These are phyloP conservation scores for Thelonectria olida DNA, from an alignment of 2,329 filamentous ascomycete genomes.

Conservation along the genomic window DNA sequence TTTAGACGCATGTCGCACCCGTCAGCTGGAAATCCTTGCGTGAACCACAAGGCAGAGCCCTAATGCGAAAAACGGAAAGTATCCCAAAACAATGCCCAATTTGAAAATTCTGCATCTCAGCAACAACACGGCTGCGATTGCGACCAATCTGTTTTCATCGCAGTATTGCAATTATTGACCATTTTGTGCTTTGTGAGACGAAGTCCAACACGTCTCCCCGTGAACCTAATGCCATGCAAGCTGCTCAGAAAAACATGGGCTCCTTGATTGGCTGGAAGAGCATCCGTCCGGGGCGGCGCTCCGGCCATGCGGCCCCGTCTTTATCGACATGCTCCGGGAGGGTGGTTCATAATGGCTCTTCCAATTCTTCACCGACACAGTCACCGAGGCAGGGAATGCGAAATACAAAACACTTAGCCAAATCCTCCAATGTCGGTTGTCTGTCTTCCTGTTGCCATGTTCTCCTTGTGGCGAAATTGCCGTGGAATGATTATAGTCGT, in stretches of 20 bases:
- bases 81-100: not conserved
- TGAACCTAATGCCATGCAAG: not conserved
- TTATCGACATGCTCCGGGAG: not conserved
- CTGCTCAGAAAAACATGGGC: not conserved
- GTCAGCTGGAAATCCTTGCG: not conserved
- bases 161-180: not conserved
- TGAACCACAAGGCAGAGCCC: not conserved
- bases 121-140: not conserved
- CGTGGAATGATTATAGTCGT: not conserved
- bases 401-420: not conserved
- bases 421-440: not conserved
- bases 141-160: not conserved
- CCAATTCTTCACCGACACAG: constrained; percentile 17
- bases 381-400: no score
- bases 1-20: not conserved
- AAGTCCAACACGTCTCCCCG: not conserved
- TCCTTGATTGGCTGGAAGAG: not conserved
- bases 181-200: no score
- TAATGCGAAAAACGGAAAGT: not conserved
- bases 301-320: not conserved
- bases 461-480: not conserved
- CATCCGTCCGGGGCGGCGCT: not conserved
- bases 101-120: not conserved
- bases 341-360: not conserved
- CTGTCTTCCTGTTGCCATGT: not conserved